These are phyloP conservation scores for Colletotrichum noveboracense DNA, from an alignment of 2,329 filamentous ascomycete species.

Conservation along the genomic window DNA sequence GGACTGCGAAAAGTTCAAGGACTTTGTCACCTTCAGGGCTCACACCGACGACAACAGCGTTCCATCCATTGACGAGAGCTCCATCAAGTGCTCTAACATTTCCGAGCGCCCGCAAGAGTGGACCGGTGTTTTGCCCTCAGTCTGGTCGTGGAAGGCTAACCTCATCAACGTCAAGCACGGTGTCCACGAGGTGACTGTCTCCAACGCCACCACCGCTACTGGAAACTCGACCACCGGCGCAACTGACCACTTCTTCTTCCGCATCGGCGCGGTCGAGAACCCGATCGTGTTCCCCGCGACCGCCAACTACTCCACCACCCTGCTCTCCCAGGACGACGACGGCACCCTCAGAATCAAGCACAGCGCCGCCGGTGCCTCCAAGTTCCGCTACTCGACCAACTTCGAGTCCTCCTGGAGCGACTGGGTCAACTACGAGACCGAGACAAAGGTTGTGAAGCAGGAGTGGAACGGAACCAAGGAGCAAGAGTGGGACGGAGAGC, in stretches of 20 bases:
- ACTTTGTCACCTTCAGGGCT: conserved; percentile 57
- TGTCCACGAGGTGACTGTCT: conserved; percentile 63
- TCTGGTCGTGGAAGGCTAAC: conserved; percentile 57
- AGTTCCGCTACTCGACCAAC: conserved; percentile 68
- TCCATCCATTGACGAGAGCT: conserved; percentile 47
- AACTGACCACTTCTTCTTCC: conserved; percentile 61
- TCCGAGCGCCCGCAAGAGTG: conserved; percentile 37
- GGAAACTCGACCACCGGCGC: conserved; percentile 51
- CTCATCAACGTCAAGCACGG: conserved; percentile 65
- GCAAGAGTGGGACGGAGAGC: conserved; percentile 66
- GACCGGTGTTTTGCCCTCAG: conserved; percentile 57
- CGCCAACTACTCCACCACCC: conserved; percentile 44
- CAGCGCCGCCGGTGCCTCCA: conserved; percentile 65
- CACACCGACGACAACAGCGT: conserved; percentile 50
- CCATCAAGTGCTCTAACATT: conserved; percentile 49
- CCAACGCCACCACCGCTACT: conserved; percentile 52
- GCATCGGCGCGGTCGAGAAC: conserved; percentile 13
- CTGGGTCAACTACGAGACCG: conserved; percentile 60
- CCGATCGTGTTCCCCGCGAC: conserved; percentile 26
- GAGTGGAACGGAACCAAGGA: conserved; percentile 61
- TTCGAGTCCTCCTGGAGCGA: conserved; percentile 65
- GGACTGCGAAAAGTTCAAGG: conserved; percentile 60
- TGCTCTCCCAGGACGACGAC: conserved; percentile 46
- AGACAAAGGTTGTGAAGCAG: conserved; percentile 52
- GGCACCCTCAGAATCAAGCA: conserved; percentile 54